Conservation (phyloP, 2,329 filamentous ascomycete species). For the Aspergillus sp. region DNA sequence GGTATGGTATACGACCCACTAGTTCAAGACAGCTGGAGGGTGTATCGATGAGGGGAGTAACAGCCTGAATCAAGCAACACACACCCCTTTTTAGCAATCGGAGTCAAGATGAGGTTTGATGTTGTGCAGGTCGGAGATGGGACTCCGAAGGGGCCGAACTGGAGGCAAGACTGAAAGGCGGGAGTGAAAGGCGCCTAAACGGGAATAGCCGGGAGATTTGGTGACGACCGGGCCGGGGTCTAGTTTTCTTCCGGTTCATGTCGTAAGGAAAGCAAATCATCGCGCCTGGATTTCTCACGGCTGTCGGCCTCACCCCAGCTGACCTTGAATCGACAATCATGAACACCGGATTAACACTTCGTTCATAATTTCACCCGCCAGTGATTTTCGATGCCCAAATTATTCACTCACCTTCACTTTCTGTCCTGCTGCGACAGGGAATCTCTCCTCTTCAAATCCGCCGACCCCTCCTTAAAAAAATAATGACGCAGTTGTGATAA, state of each 20-base stretch:
- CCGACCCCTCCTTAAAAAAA: constrained; percentile 36
- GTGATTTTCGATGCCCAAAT: constrained; percentile 29
- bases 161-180: background rate
- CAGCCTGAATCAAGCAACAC: background rate
- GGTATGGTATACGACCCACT: background rate
- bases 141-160: background rate
- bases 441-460: constrained; percentile 19
- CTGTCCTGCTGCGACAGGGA: constrained; percentile 25
- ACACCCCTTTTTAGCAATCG: background rate
- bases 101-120: background rate
- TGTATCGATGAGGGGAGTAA: background rate
- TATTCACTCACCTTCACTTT: constrained; percentile 16
- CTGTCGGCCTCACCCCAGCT: constrained; percentile 11
- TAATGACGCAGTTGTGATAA: constrained; percentile 51
- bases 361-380: constrained; percentile 9
- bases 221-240: constrained; percentile 26
- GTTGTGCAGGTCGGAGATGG: background rate
- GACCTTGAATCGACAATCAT: constrained; percentile 9
- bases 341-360: constrained; percentile 10
- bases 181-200: constrained; percentile 24
- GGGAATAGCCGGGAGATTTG: constrained; percentile 33
- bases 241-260: constrained; percentile 27
- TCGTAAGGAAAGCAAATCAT: constrained; percentile 39
- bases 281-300: constrained; percentile 37
- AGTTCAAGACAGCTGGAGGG: background rate